Percentiles rank a stretch among this genome's conserved stretches.
phyloP scores from a whole-genome alignment of 208 protist species.

The Crithidia fasciculata region DNA sequence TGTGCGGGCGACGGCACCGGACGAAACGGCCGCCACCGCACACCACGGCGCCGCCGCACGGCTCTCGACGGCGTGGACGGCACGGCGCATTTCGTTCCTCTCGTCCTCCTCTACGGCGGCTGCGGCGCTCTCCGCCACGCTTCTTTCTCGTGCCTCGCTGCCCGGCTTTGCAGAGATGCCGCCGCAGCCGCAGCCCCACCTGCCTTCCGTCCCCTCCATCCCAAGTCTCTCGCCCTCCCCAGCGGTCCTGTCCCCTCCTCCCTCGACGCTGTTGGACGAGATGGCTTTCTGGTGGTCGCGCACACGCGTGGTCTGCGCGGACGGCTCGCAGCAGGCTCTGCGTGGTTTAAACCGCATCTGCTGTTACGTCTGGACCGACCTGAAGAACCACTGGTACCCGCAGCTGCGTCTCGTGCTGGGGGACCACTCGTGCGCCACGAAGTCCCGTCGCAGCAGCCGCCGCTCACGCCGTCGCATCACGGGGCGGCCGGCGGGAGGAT shows the following conservation, averaged over 20 bases:
- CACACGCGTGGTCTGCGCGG: conserved; percentile 8
- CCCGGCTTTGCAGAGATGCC: background rate
- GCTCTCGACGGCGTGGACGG: conserved; percentile 1
- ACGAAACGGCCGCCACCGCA: background rate
- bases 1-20: background rate
- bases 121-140: background rate
- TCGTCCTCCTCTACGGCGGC: conserved; percentile 21
- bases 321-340: conserved; percentile 13
- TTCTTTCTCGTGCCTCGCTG: background rate
- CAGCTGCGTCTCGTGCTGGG: conserved; percentile 41
- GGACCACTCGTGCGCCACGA: conserved; percentile 20
- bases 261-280: background rate
- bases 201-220: background rate
- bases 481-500: too few species aligned
- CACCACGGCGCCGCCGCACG: too few species aligned
- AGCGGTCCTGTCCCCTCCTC: background rate
- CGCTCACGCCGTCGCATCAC: background rate
- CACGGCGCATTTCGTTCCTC: conserved; percentile 30
- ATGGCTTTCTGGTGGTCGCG: conserved; percentile 17
- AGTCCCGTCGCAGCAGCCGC: background rate
- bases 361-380: conserved; percentile 28
- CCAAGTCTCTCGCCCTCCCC: background rate
- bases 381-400: conserved; percentile 42
- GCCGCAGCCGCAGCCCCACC: background rate
- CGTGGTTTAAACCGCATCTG: conserved; percentile 17